Percentiles rank a stretch among this genome's conserved stretches.
Conservation (phyloP, 2,329 filamentous ascomycete genomes). For the Xylaria sp. region DNA sequence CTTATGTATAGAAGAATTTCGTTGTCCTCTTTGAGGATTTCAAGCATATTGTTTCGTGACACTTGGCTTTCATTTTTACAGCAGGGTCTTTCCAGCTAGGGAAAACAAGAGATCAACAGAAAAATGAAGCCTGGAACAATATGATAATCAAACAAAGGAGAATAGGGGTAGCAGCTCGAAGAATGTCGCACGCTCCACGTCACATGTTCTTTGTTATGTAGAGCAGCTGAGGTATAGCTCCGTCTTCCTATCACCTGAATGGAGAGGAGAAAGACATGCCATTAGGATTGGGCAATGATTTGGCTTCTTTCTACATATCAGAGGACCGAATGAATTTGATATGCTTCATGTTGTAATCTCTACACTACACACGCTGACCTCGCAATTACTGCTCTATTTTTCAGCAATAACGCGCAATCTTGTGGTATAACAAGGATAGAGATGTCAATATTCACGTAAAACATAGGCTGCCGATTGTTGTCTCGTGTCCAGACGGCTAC, state of each 20-base stretch:
- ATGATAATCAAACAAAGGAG: not conserved
- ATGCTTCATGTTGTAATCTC: no score
- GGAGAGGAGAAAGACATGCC: not conserved
- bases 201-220: conserved; percentile 9
- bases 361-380: no score
- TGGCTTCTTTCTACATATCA: no score
- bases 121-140: not conserved
- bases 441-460: conserved; percentile 48
- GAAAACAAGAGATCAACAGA: not conserved
- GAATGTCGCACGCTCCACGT: conserved; percentile 8
- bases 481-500: conserved; percentile 47
- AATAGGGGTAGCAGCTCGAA: not conserved
- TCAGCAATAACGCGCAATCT: conserved; percentile 34
- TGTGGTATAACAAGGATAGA: conserved; percentile 46
- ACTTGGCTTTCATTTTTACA: not conserved
- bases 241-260: not conserved
- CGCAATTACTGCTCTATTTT: not conserved
- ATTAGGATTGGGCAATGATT: not conserved
- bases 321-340: no score
- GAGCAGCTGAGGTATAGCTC: not conserved
- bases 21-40: not conserved
- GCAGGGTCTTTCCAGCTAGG: not conserved
- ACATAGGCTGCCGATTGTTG: conserved; percentile 48
- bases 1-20: conserved; percentile 5
- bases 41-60: conserved; percentile 1